Percentiles rank a stretch among this genome's conserved stretches.
Evolutionary conservation across 352 stramenopile genomes (phyloP).

Genomic region (Pythium brassicae): DNA sequence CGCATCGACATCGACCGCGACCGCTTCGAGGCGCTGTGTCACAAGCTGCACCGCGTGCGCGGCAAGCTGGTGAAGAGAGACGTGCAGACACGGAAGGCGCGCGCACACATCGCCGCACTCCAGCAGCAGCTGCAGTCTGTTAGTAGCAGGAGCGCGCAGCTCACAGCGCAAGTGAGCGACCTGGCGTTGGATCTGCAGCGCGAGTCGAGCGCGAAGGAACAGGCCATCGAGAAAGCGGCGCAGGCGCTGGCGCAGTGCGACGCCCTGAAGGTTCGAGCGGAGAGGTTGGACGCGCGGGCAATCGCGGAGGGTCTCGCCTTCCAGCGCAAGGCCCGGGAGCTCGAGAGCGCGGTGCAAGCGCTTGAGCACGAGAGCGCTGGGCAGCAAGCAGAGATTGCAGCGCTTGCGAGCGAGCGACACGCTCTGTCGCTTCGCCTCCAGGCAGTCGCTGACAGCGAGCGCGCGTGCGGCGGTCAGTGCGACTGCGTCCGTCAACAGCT

Average conservation of each 20-base stretch:
- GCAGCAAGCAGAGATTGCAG: not conserved
- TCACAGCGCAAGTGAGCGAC: conserved; percentile 11
- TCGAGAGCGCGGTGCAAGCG: conserved; percentile 2
- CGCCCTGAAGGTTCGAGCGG: conserved; percentile 2
- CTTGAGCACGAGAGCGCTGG: conserved; percentile 3
- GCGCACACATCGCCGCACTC: conserved; percentile 19
- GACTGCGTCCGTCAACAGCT: conserved; percentile 12
- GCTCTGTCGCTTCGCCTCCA: not conserved
- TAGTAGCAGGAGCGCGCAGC: not conserved
- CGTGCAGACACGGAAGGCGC: conserved; percentile 27
- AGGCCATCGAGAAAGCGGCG: conserved; percentile 40
- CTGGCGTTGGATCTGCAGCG: conserved; percentile 16
- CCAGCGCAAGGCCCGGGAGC: not conserved
- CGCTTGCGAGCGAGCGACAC: not conserved
- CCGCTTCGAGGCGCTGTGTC: conserved; percentile 38
- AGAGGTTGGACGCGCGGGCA: conserved; percentile 1
- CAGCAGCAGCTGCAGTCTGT: conserved; percentile 11
- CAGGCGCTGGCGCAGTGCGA: conserved; percentile 26
- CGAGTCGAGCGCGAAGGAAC: conserved; percentile 19
- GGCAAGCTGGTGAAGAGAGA: conserved; percentile 25
- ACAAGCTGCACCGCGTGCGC: conserved; percentile 33
- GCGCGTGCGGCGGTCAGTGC: not conserved
- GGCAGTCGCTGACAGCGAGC: conserved; percentile 1
- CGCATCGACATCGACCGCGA: conserved; percentile 29
- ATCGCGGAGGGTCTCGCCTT: conserved; percentile 10